phyloP scores from a whole-genome alignment of 768 basidiomycete species.

The Trametes cubensis region DNA sequence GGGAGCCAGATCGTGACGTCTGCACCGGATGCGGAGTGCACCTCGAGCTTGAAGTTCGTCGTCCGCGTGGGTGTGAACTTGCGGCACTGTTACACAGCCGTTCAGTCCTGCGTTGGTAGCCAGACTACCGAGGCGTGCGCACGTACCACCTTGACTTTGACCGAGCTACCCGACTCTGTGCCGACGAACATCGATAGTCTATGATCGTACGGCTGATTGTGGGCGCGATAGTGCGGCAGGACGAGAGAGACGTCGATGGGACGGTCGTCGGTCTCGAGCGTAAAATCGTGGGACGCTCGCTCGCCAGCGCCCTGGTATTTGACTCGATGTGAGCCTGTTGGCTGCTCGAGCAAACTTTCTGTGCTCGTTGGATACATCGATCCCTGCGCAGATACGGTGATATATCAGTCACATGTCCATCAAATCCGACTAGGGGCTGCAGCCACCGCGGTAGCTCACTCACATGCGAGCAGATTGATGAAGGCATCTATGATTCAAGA shows the following conservation, averaged over 20 bases:
- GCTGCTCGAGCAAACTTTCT: constrained; percentile 34
- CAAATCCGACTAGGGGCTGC: not conserved
- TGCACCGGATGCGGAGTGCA: constrained; percentile 57
- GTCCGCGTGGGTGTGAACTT: constrained; percentile 36
- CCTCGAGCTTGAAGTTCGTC: constrained; percentile 53
- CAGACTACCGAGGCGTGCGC: too few relatives aligned
- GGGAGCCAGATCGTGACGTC: constrained; percentile 78
- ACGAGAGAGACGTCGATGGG: constrained; percentile 68
- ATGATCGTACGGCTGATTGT: constrained; percentile 70
- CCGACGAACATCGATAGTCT: constrained; percentile 71
- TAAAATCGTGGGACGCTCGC: constrained; percentile 57
- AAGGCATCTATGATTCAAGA: constrained; percentile 16
- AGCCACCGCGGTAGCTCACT: constrained; percentile 6
- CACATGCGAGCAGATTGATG: constrained; percentile 25
- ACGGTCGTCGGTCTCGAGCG: constrained; percentile 52
- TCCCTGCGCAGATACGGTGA: constrained; percentile 18
- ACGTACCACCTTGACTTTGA: constrained; percentile 78
- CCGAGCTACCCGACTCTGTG: constrained; percentile 47
- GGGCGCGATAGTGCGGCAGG: constrained; percentile 79
- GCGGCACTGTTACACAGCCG: constrained; percentile 26
- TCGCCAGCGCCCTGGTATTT: constrained; percentile 61
- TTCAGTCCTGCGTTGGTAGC: not conserved
- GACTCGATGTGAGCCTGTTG: constrained; percentile 60
- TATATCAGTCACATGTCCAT: constrained; percentile 10
- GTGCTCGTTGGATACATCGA: constrained; percentile 28